These are phyloP conservation scores for Termitomyces eurrhizus DNA, from an alignment of 768 basidiomycete genomes.

Conservation along the genomic window DNA sequence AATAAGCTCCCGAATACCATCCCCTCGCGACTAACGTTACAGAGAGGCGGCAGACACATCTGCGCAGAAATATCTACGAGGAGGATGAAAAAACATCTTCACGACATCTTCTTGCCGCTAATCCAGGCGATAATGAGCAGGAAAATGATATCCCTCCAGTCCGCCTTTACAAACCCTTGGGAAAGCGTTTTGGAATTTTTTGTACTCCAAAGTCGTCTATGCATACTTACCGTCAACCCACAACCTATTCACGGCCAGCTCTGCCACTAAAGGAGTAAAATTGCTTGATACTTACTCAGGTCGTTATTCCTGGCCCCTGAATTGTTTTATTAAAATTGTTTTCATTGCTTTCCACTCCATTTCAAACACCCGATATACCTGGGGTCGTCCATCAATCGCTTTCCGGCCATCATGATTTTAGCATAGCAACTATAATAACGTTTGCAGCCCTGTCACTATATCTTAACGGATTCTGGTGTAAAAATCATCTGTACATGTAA, in stretches of 20 bases:
- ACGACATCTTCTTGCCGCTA: conserved; percentile 16
- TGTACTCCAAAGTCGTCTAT: conserved; percentile 34
- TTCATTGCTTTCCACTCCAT: background rate
- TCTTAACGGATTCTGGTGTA: background rate
- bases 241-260: conserved; percentile 8
- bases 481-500: no score
- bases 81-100: conserved; percentile 17
- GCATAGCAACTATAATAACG: background rate
- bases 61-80: conserved; percentile 12
- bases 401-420: background rate
- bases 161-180: conserved; percentile 23
- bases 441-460: background rate
- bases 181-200: conserved; percentile 36
- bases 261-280: conserved; percentile 12
- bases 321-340: background rate
- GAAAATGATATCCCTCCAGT: conserved; percentile 23
- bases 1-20: conserved; percentile 36
- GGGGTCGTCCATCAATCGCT: background rate
- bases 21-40: conserved; percentile 2
- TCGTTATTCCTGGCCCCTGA: background rate
- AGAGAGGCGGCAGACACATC: conserved; percentile 1
- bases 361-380: background rate
- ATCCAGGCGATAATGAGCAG: conserved; percentile 26
- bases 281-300: background rate
- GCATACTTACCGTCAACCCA: conserved; percentile 15